Evolutionary conservation across 768 basidiomycete genomes (phyloP), one percentile per base, ranked within the genome.

Genomic region (Auricularia cornea): DNA sequence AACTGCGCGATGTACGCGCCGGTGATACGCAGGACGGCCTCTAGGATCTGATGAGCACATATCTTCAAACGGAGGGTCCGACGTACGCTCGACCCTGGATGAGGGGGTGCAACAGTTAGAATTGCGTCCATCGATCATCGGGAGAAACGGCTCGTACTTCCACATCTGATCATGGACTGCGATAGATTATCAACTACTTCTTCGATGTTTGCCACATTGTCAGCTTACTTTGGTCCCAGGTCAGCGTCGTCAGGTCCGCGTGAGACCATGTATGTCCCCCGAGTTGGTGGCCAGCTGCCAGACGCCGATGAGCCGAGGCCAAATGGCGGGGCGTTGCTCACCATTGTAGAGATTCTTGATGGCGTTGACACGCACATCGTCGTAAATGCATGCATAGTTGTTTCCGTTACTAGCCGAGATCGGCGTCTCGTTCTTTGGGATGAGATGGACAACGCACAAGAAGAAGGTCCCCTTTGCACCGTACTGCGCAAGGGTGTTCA

Each of bases 241-340:
- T 69, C 23, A 79, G 72, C 2, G 66, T 70, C 1, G 69, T 66
- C 3, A 81, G 69, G 48, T 77, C 67, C 16, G 70, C 68, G 64
- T 81, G 79, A 8, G 67, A 68, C 80, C 80, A 81, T 3, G 80
- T 80, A 63, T 81, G 80, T 35, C 79, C 80, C 3, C 72, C 79
- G 60, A 81, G 62, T 66, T 78, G 77, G 65, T 81, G 80, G 12
- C 78, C 79, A 23, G 73, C 69, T 64, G 28, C 29, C 30, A 18
- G 20, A 48, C 16, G 44, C 20, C n/a, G n/a, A 48, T 20, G 44
- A 20, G 6, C 44, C 10, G 44, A 12, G 6, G 6, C 6, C 20
- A 23, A 48, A 48, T 10, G 44, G 6, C 6, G 6, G 23, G 44
- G 16, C 16, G 11, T 18, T 48, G 11, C 44, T 18, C 23, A 48